Percentiles rank a stretch among this genome's conserved stretches.
phyloP scores from a whole-genome alignment of 345 rosid species.

The Limnanthes douglasii region DNA sequence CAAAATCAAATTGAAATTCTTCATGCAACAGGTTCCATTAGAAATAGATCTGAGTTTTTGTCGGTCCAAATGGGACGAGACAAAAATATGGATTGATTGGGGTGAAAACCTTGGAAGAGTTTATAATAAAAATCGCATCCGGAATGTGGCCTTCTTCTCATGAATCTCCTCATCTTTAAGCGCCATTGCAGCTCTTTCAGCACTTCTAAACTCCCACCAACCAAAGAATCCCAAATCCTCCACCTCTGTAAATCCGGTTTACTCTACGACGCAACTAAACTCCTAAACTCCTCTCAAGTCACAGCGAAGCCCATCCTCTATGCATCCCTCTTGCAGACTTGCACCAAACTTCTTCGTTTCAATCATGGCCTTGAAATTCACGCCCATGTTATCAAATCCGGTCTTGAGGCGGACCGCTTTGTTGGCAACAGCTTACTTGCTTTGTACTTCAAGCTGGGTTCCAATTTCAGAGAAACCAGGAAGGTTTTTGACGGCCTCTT shows the following conservation, averaged over 20 bases:
- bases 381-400: slow-evolving; percentile 57
- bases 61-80: no score
- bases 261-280: slow-evolving; percentile 33
- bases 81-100: no score
- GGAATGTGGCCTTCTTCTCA: no score
- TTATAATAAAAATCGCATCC: no score
- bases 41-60: no score
- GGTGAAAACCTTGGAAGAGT: no score
- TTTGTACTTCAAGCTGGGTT: slow-evolving; percentile 52
- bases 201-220: slow-evolving; percentile 6
- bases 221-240: slow-evolving; percentile 23
- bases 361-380: slow-evolving; percentile 64
- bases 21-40: no score
- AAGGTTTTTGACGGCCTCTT: slow-evolving; percentile 48
- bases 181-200: slow-evolving; percentile 27
- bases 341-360: slow-evolving; percentile 34
- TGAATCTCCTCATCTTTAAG: slow-evolving; percentile 29
- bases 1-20: no score
- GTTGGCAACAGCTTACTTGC: slow-evolving; percentile 81
- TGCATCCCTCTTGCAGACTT: slow-evolving; percentile 66
- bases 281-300: slow-evolving; percentile 29
- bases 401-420: slow-evolving; percentile 54
- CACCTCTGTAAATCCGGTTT: slow-evolving; percentile 37
- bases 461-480: slow-evolving; percentile 39
- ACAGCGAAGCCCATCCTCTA: slow-evolving; percentile 35